These are phyloP conservation scores for Zygoascus tannicola DNA, from an alignment of 805 yeast genomes.

Conservation along the genomic window DNA sequence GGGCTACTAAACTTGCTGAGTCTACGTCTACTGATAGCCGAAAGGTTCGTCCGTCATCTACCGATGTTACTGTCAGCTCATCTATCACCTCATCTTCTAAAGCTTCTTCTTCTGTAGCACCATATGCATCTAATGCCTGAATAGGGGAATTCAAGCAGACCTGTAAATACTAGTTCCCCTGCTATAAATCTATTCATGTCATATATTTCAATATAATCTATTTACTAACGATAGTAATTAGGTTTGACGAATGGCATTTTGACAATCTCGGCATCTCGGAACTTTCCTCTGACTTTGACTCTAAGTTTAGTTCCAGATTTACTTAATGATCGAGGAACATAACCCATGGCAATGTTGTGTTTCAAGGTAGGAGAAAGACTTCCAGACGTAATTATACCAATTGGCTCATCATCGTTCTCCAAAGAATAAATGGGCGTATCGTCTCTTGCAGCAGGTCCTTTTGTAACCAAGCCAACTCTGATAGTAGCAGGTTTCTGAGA, in stretches of 20 bases:
- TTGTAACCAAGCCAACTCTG: slow-evolving; percentile 63
- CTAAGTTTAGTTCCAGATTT: slow-evolving; percentile 67
- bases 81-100: no score
- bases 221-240: slow-evolving; percentile 54
- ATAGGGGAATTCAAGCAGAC: no score
- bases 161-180: no score
- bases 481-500: slow-evolving; percentile 49
- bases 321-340: slow-evolving; percentile 57
- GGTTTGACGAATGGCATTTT: slow-evolving; percentile 80
- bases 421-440: slow-evolving; percentile 52
- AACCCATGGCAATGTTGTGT: slow-evolving; percentile 85
- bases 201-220: no score
- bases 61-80: no score
- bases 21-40: no score
- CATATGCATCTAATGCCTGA: no score
- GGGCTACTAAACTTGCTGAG: no score
- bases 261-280: slow-evolving; percentile 62
- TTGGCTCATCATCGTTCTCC: slow-evolving; percentile 44
- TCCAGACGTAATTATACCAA: slow-evolving; percentile 56
- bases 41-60: no score
- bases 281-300: slow-evolving; percentile 77
- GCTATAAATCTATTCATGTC: no score
- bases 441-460: slow-evolving; percentile 91
- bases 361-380: slow-evolving; percentile 61
- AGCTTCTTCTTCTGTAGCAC: no score